phyloP scores from a whole-genome alignment of 2,329 filamentous ascomycete genomes.

The Monosporascus sp. region DNA sequence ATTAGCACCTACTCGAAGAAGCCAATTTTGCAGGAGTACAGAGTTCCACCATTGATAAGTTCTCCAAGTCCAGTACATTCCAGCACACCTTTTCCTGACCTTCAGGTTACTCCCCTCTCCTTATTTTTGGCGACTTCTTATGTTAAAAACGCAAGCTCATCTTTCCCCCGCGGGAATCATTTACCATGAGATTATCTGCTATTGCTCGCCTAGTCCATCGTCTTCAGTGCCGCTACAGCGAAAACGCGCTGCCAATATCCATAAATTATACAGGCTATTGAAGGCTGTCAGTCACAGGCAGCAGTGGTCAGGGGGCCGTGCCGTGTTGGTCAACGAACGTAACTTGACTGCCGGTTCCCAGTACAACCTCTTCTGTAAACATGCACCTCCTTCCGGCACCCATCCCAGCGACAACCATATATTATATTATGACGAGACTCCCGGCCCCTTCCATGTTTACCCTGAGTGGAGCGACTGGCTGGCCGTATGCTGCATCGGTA shows the following conservation, averaged over 20 bases:
- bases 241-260: slow-evolving; percentile 29
- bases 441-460: slow-evolving; percentile 51
- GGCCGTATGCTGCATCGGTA: slow-evolving; percentile 45
- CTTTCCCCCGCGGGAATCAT: background rate
- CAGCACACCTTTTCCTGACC: background rate
- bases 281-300: slow-evolving; percentile 49
- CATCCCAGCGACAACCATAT: slow-evolving; percentile 49
- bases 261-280: slow-evolving; percentile 32
- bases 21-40: too few relatives aligned
- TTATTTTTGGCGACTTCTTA: background rate
- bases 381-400: slow-evolving; percentile 42
- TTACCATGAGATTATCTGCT: background rate
- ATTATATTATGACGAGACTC: slow-evolving; percentile 59
- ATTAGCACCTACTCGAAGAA: too few relatives aligned
- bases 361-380: slow-evolving; percentile 40
- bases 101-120: background rate
- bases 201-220: background rate
- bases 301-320: slow-evolving; percentile 40
- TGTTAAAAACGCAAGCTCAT: background rate
- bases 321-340: slow-evolving; percentile 37
- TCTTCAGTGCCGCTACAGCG: background rate
- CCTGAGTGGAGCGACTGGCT: slow-evolving; percentile 45
- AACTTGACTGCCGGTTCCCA: slow-evolving; percentile 37
- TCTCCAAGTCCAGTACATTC: background rate
- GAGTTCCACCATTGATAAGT: background rate